These are phyloP conservation scores for Boletus subparvulus DNA, from an alignment of 768 basidiomycete species.

Conservation along the genomic window DNA sequence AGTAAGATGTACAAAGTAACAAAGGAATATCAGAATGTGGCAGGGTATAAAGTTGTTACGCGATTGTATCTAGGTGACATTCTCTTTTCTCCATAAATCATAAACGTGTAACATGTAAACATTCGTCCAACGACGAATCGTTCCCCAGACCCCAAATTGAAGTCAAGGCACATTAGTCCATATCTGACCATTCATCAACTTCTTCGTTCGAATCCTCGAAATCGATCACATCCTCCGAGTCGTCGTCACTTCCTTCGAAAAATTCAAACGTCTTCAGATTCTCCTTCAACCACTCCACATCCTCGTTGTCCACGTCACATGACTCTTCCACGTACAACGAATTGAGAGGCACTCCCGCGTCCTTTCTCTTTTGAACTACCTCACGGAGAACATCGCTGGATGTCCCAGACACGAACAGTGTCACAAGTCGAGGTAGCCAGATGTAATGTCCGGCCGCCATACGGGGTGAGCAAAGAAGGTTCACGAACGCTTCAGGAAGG, in stretches of 20 bases:
- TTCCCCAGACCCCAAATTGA: background rate
- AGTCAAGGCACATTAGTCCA: background rate
- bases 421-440: constrained; percentile 52
- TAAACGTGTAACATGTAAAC: too few species aligned
- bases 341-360: constrained; percentile 46
- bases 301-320: constrained; percentile 39
- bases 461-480: constrained; percentile 6
- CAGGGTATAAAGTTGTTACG: too few species aligned
- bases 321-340: constrained; percentile 44
- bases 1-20: too few species aligned
- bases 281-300: constrained; percentile 52
- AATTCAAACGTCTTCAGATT: constrained; percentile 52
- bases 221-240: constrained; percentile 31
- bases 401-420: constrained; percentile 48
- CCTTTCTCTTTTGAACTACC: constrained; percentile 45
- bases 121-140: too few species aligned
- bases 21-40: too few species aligned
- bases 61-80: too few species aligned
- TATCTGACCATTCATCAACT: constrained; percentile 16
- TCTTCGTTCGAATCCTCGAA: constrained; percentile 23
- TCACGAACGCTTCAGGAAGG: constrained; percentile 30
- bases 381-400: constrained; percentile 40
- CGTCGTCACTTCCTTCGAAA: constrained; percentile 58
- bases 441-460: background rate
- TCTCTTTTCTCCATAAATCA: too few species aligned